Base-by-base conservation (phyloP, 2,329 filamentous ascomycete species). In the Ampelomyces quisqualis region DNA sequence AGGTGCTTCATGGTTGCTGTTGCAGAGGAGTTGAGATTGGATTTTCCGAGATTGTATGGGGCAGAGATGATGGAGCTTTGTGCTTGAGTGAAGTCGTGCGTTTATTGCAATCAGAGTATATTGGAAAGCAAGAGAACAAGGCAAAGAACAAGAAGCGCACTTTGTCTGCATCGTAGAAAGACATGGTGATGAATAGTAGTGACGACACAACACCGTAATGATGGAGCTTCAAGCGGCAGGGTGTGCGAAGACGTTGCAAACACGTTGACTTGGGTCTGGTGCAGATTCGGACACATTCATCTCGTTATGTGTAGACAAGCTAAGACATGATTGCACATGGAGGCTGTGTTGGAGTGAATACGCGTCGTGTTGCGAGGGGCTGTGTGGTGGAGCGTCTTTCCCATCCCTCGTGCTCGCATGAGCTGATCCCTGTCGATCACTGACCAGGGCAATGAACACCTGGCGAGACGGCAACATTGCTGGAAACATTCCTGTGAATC, bases 1-100 rank as follows among this genome's bases (percentile, higher is more conserved):
- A 75, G 53, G 31, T 61, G 62, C 46, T 73, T 68, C 65, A 73
- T 73, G 35, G 31, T 47, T 47, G 38, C 10, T 35, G 35, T 5
- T 29, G 29, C 17, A 31, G n/a, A 2, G 10, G 6, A 28, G 19
- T 27, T 19, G 29, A 15, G 6, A 7, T 21, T 37, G 35, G n/a
- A 19, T 20, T 8, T 34, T 38, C 19, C 14, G 39, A 40, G 6
- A n/a, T 26, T 30, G 46, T 28, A 38, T 7, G 15, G 10, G 27
- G n/a, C n/a, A n/a, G n/a, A n/a, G n/a, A n/a, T n/a, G 27, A 17
- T 15, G 27, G 7, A 21, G 32, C 6, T n/a, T 30, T 24, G 11
- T 43, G 28, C 24, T 40, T 30, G n/a, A 42, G 29, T 17, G 33
- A 15, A 9, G 47, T 41, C 31, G 40, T 28, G 23, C 40, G 45